These are phyloP conservation scores for Datisca glomerata DNA, from an alignment of 306 rosid species.

Conservation along the genomic window DNA sequence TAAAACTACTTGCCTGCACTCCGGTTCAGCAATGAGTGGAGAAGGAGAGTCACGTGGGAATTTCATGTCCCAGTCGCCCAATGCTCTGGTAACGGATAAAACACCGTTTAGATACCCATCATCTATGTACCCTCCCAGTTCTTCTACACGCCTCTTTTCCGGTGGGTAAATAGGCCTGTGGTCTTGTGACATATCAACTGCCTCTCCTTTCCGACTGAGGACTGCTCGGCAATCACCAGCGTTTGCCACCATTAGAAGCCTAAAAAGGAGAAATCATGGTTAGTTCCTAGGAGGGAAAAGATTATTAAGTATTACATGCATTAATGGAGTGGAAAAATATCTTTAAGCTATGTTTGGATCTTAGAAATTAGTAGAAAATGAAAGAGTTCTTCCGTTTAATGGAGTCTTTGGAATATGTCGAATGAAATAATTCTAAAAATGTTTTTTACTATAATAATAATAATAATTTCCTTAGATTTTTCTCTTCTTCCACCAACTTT, in stretches of 20 bases:
- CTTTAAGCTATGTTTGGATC: no score
- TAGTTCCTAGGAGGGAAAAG: no score
- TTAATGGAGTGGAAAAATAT: no score
- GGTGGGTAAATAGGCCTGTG: slow-evolving; percentile 70
- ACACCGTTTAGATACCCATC: slow-evolving; percentile 89
- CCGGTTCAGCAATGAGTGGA: slow-evolving; percentile 88
- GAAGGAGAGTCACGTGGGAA: slow-evolving; percentile 64
- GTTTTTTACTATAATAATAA: no score
- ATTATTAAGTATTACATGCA: no score
- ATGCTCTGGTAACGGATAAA: slow-evolving; percentile 73
- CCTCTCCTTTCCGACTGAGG: slow-evolving; percentile 82
- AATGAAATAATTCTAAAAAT: no score
- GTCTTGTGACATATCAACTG: slow-evolving; percentile 90
- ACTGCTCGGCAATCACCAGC: slow-evolving; percentile 98
- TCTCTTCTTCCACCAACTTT: no score
- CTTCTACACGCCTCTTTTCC: slow-evolving; percentile 65
- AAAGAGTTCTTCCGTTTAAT: no score
- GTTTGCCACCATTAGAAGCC: slow-evolving; percentile 90
- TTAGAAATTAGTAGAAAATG: no score
- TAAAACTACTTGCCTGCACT: slow-evolving; percentile 51
- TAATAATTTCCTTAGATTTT: no score
- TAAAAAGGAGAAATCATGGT: no score
- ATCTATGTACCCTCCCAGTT: slow-evolving; percentile 64
- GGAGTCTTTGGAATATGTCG: no score
- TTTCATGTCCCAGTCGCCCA: slow-evolving; percentile 99